Base-by-base conservation (phyloP, 2,329 filamentous ascomycete genomes). In the Emergomyces pasteurianus region DNA sequence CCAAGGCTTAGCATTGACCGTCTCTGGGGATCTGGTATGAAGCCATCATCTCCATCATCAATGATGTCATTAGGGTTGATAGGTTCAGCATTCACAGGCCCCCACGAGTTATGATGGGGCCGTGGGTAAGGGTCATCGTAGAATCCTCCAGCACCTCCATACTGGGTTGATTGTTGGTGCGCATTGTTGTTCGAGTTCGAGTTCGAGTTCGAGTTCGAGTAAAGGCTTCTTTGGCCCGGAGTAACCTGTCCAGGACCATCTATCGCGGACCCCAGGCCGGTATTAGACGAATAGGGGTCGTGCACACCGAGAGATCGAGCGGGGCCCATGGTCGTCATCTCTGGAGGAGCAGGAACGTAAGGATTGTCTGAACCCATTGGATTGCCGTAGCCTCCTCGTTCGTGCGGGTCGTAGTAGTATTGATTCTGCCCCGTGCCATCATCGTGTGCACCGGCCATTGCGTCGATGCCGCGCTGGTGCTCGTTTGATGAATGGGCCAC, bases 21-120 rank as follows among this genome's bases (percentile, higher is more conserved):
- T 62, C 82, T 80, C 71, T 79, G 77, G 67, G 72, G 74, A 68
- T 70, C 55, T 72, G 76, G 66, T 82, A 86, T 80, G 58, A 94
- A 80, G 1, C 88, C 90, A 71, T 95, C 92, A 68, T 96, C 92
- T 34, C 89, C 90, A 69, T 96, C 92, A 71, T 96, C 92, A 26
- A 83, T 83, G 65, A 96, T 92, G 16, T 86, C 85, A 68, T 88
- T 84, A 2, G 91, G 90, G 70, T 96, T 86, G 62, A 94, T 81
- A 58, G 73, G 70, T 58, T 73, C 81, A 1, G 83, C 77, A 46
- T 82, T 82, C 9, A 77, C 72, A 28, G 80, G 74, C 62, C 80
- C 80, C 74, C 80, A 73, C 12, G 68, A 71, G 63, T 71, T 78
- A 53, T 75, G 82, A 68, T 83, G 83, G 65, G 82, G 80, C 60